A percentile compares a stretch with the other conserved stretches of the same genome.
phyloP scores from a whole-genome alignment of 352 stramenopile species.

The Peronosclerospora sorghi region DNA sequence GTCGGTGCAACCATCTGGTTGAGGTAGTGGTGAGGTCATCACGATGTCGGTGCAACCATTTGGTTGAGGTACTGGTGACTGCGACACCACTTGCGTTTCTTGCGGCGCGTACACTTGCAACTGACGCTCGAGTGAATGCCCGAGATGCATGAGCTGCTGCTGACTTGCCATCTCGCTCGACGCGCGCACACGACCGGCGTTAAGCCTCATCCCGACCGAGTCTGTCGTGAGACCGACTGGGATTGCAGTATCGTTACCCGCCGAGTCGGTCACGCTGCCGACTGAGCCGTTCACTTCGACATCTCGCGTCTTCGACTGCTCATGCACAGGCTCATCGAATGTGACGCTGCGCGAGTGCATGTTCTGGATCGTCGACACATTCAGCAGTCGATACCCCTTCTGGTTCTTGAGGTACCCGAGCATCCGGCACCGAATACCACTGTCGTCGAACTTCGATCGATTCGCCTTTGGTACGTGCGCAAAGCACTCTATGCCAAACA shows the following conservation, averaged over 20 bases:
- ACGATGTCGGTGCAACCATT: not conserved
- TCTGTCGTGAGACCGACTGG: no score
- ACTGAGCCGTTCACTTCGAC: not conserved
- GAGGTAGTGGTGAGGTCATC: not conserved
- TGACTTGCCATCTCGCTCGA: not conserved
- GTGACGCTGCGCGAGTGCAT: not conserved
- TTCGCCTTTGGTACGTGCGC: not conserved
- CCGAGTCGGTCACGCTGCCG: not conserved
- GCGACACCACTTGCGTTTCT: not conserved
- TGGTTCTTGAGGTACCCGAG: not conserved
- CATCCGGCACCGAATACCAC: not conserved
- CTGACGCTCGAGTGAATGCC: not conserved
- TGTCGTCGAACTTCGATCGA: not conserved
- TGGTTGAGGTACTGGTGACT: not conserved
- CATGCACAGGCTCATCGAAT: not conserved
- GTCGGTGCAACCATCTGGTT: not conserved
- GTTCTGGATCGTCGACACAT: not conserved
- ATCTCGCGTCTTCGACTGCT: not conserved
- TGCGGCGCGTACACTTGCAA: not conserved
- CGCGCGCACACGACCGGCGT: not conserved
- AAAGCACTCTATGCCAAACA: not conserved
- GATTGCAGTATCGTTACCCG: not conserved
- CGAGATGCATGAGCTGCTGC: not conserved
- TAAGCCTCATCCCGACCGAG: not conserved
- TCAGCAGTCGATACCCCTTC: not conserved